phyloP scores from a whole-genome alignment of 2,329 filamentous ascomycete genomes.

The Botryosphaeria dothidea region DNA sequence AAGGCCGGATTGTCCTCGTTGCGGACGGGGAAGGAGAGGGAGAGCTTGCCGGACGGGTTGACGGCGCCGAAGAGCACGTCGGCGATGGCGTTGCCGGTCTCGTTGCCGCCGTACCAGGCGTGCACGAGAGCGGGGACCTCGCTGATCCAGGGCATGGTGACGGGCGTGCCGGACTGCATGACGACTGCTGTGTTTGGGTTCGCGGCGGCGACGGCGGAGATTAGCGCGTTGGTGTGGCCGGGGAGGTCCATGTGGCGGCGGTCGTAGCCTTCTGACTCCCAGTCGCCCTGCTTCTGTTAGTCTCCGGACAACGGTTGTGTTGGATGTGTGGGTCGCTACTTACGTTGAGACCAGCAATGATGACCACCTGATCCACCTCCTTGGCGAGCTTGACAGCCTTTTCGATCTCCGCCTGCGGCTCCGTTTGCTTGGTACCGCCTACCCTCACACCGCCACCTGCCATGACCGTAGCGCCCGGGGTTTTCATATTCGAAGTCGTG shows the following conservation, averaged over 20 bases:
- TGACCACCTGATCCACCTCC: constrained; percentile 64
- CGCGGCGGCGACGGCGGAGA: constrained; percentile 54
- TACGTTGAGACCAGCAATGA: constrained; percentile 67
- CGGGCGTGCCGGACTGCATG: constrained; percentile 65
- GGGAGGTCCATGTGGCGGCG: constrained; percentile 27
- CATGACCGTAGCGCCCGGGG: constrained; percentile 18
- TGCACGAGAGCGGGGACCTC: constrained; percentile 64
- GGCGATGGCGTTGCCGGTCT: constrained; percentile 64
- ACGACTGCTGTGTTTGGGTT: constrained; percentile 68
- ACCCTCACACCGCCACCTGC: constrained; percentile 59
- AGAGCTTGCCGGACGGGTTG: constrained; percentile 64
- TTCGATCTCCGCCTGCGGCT: constrained; percentile 34
- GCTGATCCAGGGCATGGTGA: constrained; percentile 68
- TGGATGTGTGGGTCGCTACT: constrained; percentile 38
- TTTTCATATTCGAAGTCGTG: constrained; percentile 17
- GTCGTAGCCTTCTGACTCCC: constrained; percentile 30
- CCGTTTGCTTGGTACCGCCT: constrained; percentile 60
- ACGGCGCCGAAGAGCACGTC: constrained; percentile 64
- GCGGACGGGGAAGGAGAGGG: constrained; percentile 63
- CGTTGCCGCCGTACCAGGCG: constrained; percentile 69
- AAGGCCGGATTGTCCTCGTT: constrained; percentile 65
- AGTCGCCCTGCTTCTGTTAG: constrained; percentile 21
- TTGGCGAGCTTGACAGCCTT: constrained; percentile 24
- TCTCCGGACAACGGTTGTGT: neutral
- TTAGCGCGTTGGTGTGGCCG: constrained; percentile 62